phyloP scores from a whole-genome alignment of 2,329 filamentous ascomycete species.

The Davidsoniella neocaledoniae region DNA sequence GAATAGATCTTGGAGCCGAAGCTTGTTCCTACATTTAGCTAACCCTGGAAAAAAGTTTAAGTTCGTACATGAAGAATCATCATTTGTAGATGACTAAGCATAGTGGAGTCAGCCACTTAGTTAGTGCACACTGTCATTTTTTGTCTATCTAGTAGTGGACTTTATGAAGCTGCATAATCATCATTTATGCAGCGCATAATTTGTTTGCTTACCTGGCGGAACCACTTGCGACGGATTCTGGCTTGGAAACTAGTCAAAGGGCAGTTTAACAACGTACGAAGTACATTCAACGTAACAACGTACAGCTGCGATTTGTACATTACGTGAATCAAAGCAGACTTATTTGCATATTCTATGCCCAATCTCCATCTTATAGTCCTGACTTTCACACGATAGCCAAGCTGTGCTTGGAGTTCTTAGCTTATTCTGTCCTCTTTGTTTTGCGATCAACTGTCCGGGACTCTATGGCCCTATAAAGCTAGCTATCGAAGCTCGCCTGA shows the following conservation, averaged over 20 bases:
- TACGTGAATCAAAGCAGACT: no score
- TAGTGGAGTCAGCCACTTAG: background rate
- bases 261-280: background rate
- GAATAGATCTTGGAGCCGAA: background rate
- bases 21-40: background rate
- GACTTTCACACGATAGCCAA: background rate
- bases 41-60: conserved; percentile 3
- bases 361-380: no score
- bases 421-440: background rate
- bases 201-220: background rate
- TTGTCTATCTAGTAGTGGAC: background rate
- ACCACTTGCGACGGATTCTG: no score
- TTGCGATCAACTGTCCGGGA: background rate
- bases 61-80: background rate
- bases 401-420: conserved; percentile 3
- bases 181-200: background rate
- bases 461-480: no score
- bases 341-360: no score
- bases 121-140: conserved; percentile 7
- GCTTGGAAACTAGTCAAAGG: background rate
- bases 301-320: no score
- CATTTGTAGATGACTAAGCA: conserved; percentile 4
- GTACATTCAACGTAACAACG: background rate
- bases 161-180: background rate
- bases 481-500: background rate